Conservation (phyloP, 2,329 filamentous ascomycete genomes). For the Alternaria postmessia region DNA sequence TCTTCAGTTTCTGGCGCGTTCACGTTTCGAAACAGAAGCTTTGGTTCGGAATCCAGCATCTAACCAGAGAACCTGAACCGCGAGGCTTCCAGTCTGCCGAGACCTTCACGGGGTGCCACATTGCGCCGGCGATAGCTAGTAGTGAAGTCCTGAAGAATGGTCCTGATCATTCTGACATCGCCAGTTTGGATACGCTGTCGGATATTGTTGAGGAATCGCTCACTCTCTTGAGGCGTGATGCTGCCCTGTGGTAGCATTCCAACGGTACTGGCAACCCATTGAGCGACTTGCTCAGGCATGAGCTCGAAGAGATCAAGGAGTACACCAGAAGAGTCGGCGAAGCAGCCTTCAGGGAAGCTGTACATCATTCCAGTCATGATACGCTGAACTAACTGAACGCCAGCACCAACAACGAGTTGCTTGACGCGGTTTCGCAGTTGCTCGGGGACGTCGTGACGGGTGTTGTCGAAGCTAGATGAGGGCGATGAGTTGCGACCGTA, state of each 20-base stretch:
- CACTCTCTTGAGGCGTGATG: slow-evolving; percentile 78
- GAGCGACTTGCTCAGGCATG: slow-evolving; percentile 77
- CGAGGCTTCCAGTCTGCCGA: slow-evolving; percentile 85
- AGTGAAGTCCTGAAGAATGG: slow-evolving; percentile 93
- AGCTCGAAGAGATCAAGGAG: slow-evolving; percentile 88
- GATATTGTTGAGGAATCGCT: slow-evolving; percentile 81
- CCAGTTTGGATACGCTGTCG: slow-evolving; percentile 75
- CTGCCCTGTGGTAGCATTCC: slow-evolving; percentile 79
- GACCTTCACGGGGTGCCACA: slow-evolving; percentile 90
- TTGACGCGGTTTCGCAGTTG: slow-evolving; percentile 78
- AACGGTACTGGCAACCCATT: slow-evolving; percentile 86
- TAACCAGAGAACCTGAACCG: slow-evolving; percentile 77
- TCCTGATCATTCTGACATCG: slow-evolving; percentile 80
- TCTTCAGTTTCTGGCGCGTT: background rate
- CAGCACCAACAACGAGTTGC: slow-evolving; percentile 72
- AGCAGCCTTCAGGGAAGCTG: slow-evolving; percentile 93
- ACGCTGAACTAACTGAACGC: slow-evolving; percentile 82
- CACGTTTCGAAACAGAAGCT: slow-evolving; percentile 12
- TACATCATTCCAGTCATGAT: slow-evolving; percentile 99
- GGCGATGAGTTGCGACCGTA: slow-evolving; percentile 80
- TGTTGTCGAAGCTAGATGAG: slow-evolving; percentile 67
- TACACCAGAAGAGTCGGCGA: slow-evolving; percentile 93
- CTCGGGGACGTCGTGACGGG: slow-evolving; percentile 67
- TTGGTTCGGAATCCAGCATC: slow-evolving; percentile 19
- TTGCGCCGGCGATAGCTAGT: slow-evolving; percentile 93